These are phyloP conservation scores for Musa schizocarpa DNA, from an alignment of 176 grass and related monocot species.

Conservation along the genomic window DNA sequence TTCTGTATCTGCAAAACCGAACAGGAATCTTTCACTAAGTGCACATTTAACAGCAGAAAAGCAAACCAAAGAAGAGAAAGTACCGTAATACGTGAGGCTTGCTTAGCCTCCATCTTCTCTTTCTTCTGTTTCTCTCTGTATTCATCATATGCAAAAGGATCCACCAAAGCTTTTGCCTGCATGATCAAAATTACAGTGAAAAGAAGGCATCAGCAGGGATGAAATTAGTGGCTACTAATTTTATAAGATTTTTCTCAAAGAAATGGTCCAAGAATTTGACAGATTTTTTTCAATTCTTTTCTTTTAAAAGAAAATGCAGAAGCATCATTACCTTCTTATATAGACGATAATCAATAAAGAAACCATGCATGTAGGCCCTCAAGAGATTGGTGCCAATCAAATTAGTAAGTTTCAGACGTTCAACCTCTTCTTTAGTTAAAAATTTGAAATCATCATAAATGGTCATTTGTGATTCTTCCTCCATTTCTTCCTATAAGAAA, in stretches of 20 bases:
- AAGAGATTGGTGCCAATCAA: constrained; percentile 57
- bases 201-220: neutral
- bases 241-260: neutral
- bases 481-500: constrained; percentile 83
- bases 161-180: constrained; percentile 45
- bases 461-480: constrained; percentile 56
- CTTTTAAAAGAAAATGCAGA: neutral
- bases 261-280: neutral
- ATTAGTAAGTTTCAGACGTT: constrained; percentile 56
- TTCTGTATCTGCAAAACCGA: constrained; percentile 30
- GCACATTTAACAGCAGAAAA: neutral
- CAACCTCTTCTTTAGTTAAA: constrained; percentile 78
- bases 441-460: constrained; percentile 84
- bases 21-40: neutral
- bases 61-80: constrained; percentile 14
- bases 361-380: constrained; percentile 70
- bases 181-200: constrained; percentile 24
- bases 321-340: constrained; percentile 68
- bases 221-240: neutral
- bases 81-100: constrained; percentile 68
- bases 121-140: constrained; percentile 39
- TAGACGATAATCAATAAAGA: constrained; percentile 48
- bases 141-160: constrained; percentile 46
- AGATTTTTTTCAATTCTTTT: too few species aligned
- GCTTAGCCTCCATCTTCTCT: constrained; percentile 55